Percentiles rank a stretch among this genome's conserved stretches.
phyloP scores from a whole-genome alignment of 2,329 filamentous ascomycete genomes.

The Cladosporium oxysporum region DNA sequence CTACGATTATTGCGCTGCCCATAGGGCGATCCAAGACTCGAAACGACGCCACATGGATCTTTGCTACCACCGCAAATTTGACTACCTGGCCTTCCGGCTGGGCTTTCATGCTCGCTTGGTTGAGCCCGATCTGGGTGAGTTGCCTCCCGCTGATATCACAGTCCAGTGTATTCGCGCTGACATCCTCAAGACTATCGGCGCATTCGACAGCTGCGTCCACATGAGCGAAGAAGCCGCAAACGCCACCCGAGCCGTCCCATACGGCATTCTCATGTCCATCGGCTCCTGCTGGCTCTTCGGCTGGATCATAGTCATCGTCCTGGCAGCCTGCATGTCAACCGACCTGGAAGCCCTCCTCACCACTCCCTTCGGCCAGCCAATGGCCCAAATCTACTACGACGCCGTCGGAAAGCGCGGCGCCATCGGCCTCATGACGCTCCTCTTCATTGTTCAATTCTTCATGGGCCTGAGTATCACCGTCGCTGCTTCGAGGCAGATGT shows the following conservation, averaged over 20 bases:
- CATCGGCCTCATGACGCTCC: constrained; percentile 58
- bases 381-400: constrained; percentile 63
- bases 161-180: background rate
- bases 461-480: constrained; percentile 62
- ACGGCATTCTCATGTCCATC: constrained; percentile 61
- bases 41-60: constrained; percentile 55
- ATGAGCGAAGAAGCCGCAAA: constrained; percentile 64
- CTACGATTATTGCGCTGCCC: constrained; percentile 59
- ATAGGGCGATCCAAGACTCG: constrained; percentile 44
- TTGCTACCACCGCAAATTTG: constrained; percentile 57
- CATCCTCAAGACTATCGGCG: constrained; percentile 32
- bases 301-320: constrained; percentile 58
- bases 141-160: background rate
- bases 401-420: constrained; percentile 61
- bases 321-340: constrained; percentile 58
- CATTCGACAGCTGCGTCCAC: constrained; percentile 59
- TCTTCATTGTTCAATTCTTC: constrained; percentile 63
- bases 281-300: constrained; percentile 59
- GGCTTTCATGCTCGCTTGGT: constrained; percentile 61
- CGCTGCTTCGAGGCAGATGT: constrained; percentile 61
- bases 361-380: constrained; percentile 59
- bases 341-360: constrained; percentile 53
- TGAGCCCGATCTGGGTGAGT: constrained; percentile 64
- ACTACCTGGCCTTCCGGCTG: constrained; percentile 53
- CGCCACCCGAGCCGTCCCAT: constrained; percentile 60